phyloP scores from a whole-genome alignment of 2,329 filamentous ascomycete genomes.

The Cladophialophora yegresii region DNA sequence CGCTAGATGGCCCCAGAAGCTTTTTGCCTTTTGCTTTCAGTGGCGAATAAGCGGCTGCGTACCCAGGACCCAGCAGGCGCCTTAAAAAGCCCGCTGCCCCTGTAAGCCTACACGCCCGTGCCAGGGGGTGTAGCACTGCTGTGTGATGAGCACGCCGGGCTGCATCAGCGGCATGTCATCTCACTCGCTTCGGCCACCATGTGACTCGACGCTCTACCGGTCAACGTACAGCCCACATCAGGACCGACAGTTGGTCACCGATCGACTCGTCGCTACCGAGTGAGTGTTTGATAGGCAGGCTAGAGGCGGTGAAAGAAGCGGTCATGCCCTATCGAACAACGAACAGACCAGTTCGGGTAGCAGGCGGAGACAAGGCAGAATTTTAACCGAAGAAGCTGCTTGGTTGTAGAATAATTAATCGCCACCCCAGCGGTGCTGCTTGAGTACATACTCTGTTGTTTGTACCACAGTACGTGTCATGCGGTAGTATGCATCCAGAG shows the following conservation, averaged over 20 bases:
- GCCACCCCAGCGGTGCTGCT: background rate
- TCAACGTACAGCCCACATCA: background rate
- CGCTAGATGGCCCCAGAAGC: constrained; percentile 28
- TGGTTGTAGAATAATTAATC: background rate
- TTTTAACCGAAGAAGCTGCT: background rate
- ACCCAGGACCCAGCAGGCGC: background rate
- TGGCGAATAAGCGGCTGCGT: background rate
- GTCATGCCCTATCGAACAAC: constrained; percentile 27
- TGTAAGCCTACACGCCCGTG: background rate
- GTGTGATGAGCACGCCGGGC: background rate
- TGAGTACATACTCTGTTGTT: background rate
- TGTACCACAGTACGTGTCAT: background rate
- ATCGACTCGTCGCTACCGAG: background rate
- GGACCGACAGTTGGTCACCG: background rate
- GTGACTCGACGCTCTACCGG: constrained; percentile 3
- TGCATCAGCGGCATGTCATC: constrained; percentile 17
- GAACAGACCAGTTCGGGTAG: constrained; percentile 7
- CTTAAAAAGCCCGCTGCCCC: background rate
- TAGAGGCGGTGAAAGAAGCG: constrained; percentile 32
- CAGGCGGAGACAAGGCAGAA: constrained; percentile 3
- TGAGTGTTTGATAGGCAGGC: background rate
- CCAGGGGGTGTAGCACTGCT: background rate
- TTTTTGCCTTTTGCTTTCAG: constrained; percentile 18
- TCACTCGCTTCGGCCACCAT: constrained; percentile 6
- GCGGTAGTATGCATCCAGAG: background rate